Evolutionary conservation across 1,139 yeast species (phyloP).

Genomic region (Debaryomyces sp.): DNA sequence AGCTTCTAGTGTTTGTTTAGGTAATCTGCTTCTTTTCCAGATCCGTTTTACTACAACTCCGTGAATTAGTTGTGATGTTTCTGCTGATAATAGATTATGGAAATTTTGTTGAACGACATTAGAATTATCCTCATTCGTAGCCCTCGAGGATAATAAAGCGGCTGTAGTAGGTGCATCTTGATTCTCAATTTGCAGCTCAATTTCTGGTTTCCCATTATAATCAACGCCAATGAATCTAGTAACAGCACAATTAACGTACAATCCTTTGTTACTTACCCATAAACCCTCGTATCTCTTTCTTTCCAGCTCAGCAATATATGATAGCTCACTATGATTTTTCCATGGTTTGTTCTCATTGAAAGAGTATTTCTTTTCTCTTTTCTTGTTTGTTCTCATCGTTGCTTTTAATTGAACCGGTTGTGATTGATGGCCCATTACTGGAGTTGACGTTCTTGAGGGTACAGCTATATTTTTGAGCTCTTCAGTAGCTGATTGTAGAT

Average conservation of each 20-base stretch:
- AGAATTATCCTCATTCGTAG: constrained; percentile 17
- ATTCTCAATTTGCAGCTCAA: constrained; percentile 7
- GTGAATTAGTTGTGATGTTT: constrained; percentile 49
- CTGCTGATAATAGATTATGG: constrained; percentile 37
- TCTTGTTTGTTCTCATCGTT: constrained; percentile 63
- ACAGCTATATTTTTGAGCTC: background rate
- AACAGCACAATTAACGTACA: constrained; percentile 51
- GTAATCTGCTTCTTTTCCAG: constrained; percentile 78
- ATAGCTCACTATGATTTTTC: constrained; percentile 78
- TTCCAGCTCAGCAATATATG: constrained; percentile 67
- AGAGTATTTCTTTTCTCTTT: constrained; percentile 42
- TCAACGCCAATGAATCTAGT: constrained; percentile 39
- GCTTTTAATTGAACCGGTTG: constrained; percentile 54
- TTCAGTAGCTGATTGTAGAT: background rate
- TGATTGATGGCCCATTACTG: constrained; percentile 19
- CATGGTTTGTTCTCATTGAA: constrained; percentile 95
- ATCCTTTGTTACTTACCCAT: constrained; percentile 86
- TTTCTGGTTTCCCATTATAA: constrained; percentile 21
- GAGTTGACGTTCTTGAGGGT: constrained; percentile 18
- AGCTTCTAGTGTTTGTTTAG: constrained; percentile 59
- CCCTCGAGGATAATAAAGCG: constrained; percentile 28
- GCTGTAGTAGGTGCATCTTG: constrained; percentile 14
- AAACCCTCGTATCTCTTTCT: constrained; percentile 88
- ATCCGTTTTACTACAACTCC: constrained; percentile 73
- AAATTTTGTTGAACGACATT: constrained; percentile 27